Conservation (phyloP, 2,329 filamentous ascomycete genomes). For the Seiridium unicorne region DNA sequence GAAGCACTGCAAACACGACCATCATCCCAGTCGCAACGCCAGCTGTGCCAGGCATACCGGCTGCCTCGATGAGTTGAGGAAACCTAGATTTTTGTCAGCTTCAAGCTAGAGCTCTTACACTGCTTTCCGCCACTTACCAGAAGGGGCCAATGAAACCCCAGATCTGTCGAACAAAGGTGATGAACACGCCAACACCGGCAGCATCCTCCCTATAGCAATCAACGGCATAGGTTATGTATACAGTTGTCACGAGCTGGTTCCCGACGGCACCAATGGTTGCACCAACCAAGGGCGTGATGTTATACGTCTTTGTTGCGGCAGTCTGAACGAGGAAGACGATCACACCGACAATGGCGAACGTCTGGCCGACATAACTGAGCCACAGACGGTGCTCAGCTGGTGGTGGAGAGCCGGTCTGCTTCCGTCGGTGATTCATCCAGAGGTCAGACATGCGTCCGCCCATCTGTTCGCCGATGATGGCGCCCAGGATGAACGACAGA, state of each 20-base stretch:
- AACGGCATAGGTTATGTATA: conserved; percentile 58
- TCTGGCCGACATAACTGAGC: conserved; percentile 52
- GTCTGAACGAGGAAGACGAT: conserved; percentile 54
- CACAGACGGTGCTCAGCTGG: conserved; percentile 54
- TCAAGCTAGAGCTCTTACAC: too few relatives aligned
- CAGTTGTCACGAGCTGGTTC: conserved; percentile 60
- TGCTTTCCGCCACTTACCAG: conserved; percentile 15
- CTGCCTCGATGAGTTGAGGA: conserved; percentile 33
- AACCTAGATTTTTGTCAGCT: conserved; percentile 22
- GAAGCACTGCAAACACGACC: conserved; percentile 16
- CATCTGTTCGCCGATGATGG: conserved; percentile 56
- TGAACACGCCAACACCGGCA: conserved; percentile 55
- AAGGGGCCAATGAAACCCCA: conserved; percentile 49
- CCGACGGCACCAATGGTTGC: conserved; percentile 50
- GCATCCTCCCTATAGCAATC: conserved; percentile 54
- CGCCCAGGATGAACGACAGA: conserved; percentile 54
- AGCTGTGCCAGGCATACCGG: conserved; percentile 30
- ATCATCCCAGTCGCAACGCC: conserved; percentile 35
- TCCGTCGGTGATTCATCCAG: conserved; percentile 43
- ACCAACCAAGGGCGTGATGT: conserved; percentile 55
- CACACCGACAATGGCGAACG: conserved; percentile 48
- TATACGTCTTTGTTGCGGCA: conserved; percentile 44
- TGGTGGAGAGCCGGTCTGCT: conserved; percentile 27
- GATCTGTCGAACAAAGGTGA: conserved; percentile 53
- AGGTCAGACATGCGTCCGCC: conserved; percentile 52